Base-by-base conservation (phyloP, 768 basidiomycete species). In the Aureoboletus auriporus region DNA sequence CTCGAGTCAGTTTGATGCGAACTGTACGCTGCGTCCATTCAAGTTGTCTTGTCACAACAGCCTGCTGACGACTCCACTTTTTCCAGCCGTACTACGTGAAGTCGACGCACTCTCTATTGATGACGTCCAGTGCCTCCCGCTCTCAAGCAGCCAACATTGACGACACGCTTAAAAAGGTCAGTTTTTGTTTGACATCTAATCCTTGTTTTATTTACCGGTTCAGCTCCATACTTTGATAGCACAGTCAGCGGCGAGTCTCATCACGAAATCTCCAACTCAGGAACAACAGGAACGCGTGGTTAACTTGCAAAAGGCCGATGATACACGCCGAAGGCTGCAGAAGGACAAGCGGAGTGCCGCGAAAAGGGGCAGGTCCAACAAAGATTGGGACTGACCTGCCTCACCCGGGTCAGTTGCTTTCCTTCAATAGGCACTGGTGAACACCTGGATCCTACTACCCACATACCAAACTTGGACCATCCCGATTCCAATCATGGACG, bases 101-200 rank as follows among this genome's bases (percentile, higher is more conserved):
- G n/a, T 89, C 88, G 2, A 76, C 84, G 0, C 71, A 82, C 43
- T 80, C 83, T 5, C 72, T 92, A 31, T 68, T 88, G 28, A 72
- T 91, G 47, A 83, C 84, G 7, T 89, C 87, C 0, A 83, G 76
- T 1, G 67, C 75, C 2, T 76, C 80, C 52, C 84, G 89, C n/a
- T 89, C 88, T 9, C 89, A 92, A 59, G 69, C 84, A 2, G 79
- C 83, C 57, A 92, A 90, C 53, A 66, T 89, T 14, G 78, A 84
- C 9, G 86, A 90, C 47, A 85, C 83, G 53, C 69, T 91, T 35
- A 55, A 68, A 5, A 90, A 88, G 74, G 89, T 81, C 37, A 13
- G 47, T 41, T 16, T 39, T 12, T 20, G 4, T 16, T 23, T 8
- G 9, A 8, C 0, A 34, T 42, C 20, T n/a, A 31, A 44, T 42